phyloP scores from a whole-genome alignment of 345 rosid species.

The Trapa bicornis region DNA sequence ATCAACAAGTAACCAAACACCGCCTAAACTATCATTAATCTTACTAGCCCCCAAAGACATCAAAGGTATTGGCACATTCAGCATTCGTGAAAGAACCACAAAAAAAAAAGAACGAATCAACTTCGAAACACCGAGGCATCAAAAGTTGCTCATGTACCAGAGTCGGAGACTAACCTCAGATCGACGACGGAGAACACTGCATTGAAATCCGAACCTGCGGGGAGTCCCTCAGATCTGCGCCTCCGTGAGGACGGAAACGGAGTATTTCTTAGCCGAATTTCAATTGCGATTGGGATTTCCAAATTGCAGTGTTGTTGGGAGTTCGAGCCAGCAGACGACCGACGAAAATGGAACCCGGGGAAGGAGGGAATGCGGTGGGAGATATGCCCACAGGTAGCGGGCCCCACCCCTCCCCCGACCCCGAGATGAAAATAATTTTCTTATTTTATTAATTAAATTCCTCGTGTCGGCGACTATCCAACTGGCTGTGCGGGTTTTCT shows the following conservation, averaged over 20 bases:
- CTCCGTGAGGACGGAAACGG: neutral
- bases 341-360: no score
- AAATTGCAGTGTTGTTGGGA: neutral
- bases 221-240: neutral
- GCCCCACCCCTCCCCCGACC: neutral
- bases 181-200: conserved; percentile 3
- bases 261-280: neutral
- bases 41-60: neutral
- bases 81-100: neutral
- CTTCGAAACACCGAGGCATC: neutral
- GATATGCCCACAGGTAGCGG: neutral
- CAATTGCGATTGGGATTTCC: neutral
- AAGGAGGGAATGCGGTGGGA: neutral
- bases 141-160: neutral
- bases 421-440: neutral
- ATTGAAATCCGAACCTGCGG: neutral
- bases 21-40: neutral
- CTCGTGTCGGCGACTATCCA: neutral
- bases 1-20: neutral
- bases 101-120: neutral
- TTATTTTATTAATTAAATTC: neutral
- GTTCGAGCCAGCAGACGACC: no score
- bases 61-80: neutral
- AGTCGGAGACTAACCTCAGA: neutral
- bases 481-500: neutral